Percentiles rank a stretch among this genome's conserved stretches.
These are phyloP conservation scores for Saxophila tyrrhenica DNA, from an alignment of 495 filamentous ascomycete species.

Conservation along the genomic window DNA sequence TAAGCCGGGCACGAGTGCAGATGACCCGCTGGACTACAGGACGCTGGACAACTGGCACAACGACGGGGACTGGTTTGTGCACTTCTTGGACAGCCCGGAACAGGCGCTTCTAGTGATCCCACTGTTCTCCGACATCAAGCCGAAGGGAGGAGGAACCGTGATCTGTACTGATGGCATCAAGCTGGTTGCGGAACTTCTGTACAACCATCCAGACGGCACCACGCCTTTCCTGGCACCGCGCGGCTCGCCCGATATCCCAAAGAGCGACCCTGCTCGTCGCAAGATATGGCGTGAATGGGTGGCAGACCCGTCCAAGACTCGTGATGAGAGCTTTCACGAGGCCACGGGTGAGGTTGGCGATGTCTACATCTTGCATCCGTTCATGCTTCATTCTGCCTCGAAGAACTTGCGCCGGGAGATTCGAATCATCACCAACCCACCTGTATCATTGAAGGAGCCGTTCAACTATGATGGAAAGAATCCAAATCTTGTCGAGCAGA, in stretches of 20 bases:
- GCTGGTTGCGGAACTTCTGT: constrained; percentile 45
- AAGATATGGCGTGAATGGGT: neutral
- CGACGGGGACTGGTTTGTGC: constrained; percentile 68
- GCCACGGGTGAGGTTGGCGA: constrained; percentile 54
- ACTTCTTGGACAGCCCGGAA: constrained; percentile 63
- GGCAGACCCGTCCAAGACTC: constrained; percentile 28
- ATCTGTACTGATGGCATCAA: constrained; percentile 50
- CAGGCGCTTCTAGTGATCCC: constrained; percentile 62
- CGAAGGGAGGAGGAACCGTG: constrained; percentile 55
- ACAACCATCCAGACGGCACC: constrained; percentile 57
- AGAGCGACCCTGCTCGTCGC: neutral
- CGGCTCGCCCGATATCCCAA: constrained; percentile 37
- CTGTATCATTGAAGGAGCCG: constrained; percentile 49
- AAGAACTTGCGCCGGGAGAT: constrained; percentile 46
- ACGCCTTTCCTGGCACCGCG: constrained; percentile 47
- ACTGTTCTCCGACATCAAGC: constrained; percentile 52
- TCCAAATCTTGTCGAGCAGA: neutral
- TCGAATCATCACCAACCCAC: constrained; percentile 69
- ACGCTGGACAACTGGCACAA: constrained; percentile 43
- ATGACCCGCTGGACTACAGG: constrained; percentile 34
- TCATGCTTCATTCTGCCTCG: constrained; percentile 61
- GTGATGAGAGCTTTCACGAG: constrained; percentile 42
- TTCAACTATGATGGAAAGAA: constrained; percentile 31
- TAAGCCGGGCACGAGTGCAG: constrained; percentile 39
- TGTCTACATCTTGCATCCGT: constrained; percentile 47